A percentile compares a stretch with the other conserved stretches of the same genome.
Evolutionary conservation across 1,284 basidiomycete genomes (phyloP).

Genomic region (Pascua sp.): DNA sequence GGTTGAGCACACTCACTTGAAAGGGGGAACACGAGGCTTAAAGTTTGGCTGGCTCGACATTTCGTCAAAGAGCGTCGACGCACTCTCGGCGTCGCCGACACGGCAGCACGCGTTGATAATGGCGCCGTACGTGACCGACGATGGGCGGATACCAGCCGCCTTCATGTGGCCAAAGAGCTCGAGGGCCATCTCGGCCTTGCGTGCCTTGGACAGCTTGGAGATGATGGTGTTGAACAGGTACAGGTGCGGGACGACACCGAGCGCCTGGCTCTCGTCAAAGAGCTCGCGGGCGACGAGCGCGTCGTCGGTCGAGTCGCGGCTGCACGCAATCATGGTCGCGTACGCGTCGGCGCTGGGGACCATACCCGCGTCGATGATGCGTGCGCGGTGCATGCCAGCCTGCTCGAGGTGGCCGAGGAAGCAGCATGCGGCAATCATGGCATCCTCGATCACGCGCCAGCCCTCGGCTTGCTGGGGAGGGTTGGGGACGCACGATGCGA

Average conservation of each 20-base stretch:
- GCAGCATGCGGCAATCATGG: constrained; percentile 79
- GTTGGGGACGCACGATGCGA: constrained; percentile 48
- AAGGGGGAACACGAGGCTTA: constrained; percentile 83
- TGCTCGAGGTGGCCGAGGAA: constrained; percentile 73
- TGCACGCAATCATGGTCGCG: constrained; percentile 77
- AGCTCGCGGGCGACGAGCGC: constrained; percentile 77
- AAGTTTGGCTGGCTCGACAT: constrained; percentile 75
- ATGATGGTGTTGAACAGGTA: constrained; percentile 96
- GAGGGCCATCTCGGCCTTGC: constrained; percentile 82
- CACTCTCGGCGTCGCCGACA: constrained; percentile 81
- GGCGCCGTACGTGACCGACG: constrained; percentile 91
- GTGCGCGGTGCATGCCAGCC: constrained; percentile 73
- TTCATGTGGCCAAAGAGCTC: constrained; percentile 80
- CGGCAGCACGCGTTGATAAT: constrained; percentile 87
- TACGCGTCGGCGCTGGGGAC: constrained; percentile 83
- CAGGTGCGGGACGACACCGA: constrained; percentile 69
- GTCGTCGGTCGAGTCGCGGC: constrained; percentile 91
- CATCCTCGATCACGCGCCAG: constrained; percentile 79
- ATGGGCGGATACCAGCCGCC: constrained; percentile 59
- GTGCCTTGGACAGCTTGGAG: constrained; percentile 84
- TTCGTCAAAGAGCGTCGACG: constrained; percentile 78
- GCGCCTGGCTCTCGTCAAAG: constrained; percentile 71
- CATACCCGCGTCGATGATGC: constrained; percentile 72
- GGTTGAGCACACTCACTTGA: constrained; percentile 50
- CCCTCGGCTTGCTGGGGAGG: constrained; percentile 49